Evolutionary conservation across 176 grass and related monocot genomes (phyloP), one percentile per base, ranked within the genome.

Genomic region (Rhipidocladum racemiflorum): DNA sequence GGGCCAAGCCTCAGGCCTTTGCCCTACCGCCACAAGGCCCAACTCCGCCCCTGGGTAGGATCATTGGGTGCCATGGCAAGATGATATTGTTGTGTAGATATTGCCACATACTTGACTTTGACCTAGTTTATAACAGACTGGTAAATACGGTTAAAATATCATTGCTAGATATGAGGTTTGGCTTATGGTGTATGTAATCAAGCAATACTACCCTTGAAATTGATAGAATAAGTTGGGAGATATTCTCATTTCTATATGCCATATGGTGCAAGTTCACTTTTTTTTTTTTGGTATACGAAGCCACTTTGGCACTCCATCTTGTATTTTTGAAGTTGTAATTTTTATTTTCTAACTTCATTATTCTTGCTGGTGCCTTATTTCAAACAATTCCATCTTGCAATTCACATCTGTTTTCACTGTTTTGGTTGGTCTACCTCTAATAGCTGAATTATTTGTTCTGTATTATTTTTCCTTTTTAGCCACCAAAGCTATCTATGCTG

Each of bases 71-170:
- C 4, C 23, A 16, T 20, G 32, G 57, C 35, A 56, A 62, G 27
- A 68, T 76, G 23, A 9, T 76, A 43, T 36, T 44, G n/a, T 23
- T 60, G 23, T 76, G 28, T 6, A 36, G 29, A 76, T 34, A 35
- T n/a, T 23, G 10, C 30, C 18, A 54, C 18, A 54, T 0, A 51
- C 16, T 50, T 38, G 28, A 65, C 12, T 65, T 35, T 15, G 30
- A 65, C 28, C 28, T 65, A 57, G 15, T 21, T 3, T 65, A 23
- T 68, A 34, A 46, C 20, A 45, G 7, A 76, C 25, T 45, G 4
- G 3, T 59, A 59, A 76, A 77, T 77, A 24, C 35, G 50, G 62
- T 67, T 13, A 70, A 85, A 45, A 60, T 35, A 23, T n/a, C 28
- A 27, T 68, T 84, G 36, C 27, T 1, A 45, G 6, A 76, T 46